Conservation (phyloP, 495 filamentous ascomycete species). For the Aspergillus sparsus region DNA sequence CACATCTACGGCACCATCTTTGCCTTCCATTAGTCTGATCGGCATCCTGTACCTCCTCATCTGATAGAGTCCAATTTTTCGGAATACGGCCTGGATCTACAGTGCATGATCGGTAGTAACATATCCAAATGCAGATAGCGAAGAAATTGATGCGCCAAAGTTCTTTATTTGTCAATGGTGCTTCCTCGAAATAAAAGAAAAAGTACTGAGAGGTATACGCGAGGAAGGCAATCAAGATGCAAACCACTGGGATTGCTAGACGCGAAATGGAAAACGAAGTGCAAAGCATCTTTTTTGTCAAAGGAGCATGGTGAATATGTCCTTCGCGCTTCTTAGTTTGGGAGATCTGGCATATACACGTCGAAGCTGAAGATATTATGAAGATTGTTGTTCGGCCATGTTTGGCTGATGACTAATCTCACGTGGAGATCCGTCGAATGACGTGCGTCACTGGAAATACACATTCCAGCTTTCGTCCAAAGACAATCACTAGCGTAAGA, state of each 20-base stretch:
- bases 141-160: constrained; percentile 71
- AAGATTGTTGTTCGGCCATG: background rate
- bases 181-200: constrained; percentile 72
- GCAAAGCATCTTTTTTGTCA: constrained; percentile 19
- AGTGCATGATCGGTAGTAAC: constrained; percentile 73
- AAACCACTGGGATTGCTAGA: constrained; percentile 69
- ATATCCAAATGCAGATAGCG: constrained; percentile 72
- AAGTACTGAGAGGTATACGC: constrained; percentile 82
- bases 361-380: too few relatives aligned
- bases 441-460: background rate
- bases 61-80: constrained; percentile 28
- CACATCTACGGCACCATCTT: constrained; percentile 87
- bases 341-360: too few relatives aligned
- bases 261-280: constrained; percentile 26
- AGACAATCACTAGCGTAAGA: background rate
- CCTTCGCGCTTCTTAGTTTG: too few relatives aligned
- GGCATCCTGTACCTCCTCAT: constrained; percentile 31
- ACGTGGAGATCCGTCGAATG: background rate
- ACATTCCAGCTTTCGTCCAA: background rate
- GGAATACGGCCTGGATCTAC: constrained; percentile 69
- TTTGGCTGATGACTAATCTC: background rate
- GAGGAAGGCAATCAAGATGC: constrained; percentile 69
- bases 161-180: constrained; percentile 62
- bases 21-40: constrained; percentile 33
- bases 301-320: too few relatives aligned